A percentile compares a stretch with the other conserved stretches of the same genome.
phyloP scores from a whole-genome alignment of 2,329 filamentous ascomycete species.

The Beauveria scarabaeidicola region DNA sequence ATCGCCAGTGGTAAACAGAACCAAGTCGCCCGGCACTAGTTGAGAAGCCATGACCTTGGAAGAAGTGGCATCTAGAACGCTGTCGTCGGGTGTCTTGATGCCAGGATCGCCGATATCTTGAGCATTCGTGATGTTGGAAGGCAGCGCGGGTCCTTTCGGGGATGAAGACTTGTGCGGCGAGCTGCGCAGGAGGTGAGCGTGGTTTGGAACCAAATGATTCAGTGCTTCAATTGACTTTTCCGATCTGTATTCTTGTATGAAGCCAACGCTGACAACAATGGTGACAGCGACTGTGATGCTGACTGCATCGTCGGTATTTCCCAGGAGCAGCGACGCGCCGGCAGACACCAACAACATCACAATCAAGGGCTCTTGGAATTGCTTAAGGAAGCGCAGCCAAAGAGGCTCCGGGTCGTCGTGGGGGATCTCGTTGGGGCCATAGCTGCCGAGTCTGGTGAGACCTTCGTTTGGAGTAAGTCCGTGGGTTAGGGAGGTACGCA shows the following conservation, averaged over 20 bases:
- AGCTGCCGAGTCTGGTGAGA: slow-evolving; percentile 64
- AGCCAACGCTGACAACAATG: slow-evolving; percentile 92
- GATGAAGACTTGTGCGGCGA: slow-evolving; percentile 28
- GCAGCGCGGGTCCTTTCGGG: slow-evolving; percentile 38
- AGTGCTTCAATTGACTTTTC: slow-evolving; percentile 95
- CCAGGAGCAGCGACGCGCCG: slow-evolving; percentile 77
- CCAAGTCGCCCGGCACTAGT: slow-evolving; percentile 84
- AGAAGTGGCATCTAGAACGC: slow-evolving; percentile 62
- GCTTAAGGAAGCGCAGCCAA: slow-evolving; percentile 90
- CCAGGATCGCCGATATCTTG: slow-evolving; percentile 35
- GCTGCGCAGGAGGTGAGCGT: slow-evolving; percentile 83
- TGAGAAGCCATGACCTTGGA: slow-evolving; percentile 79
- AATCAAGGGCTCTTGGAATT: slow-evolving; percentile 94
- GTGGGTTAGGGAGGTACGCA: slow-evolving; percentile 74
- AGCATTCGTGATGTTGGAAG: slow-evolving; percentile 33
- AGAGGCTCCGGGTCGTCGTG: slow-evolving; percentile 89
- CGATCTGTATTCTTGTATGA: slow-evolving; percentile 94
- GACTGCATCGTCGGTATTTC: slow-evolving; percentile 88
- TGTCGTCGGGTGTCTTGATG: slow-evolving; percentile 52
- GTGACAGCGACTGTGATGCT: slow-evolving; percentile 95
- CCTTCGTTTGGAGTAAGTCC: slow-evolving; percentile 79
- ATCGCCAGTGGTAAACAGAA: slow-evolving; percentile 91
- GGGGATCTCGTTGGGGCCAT: slow-evolving; percentile 90
- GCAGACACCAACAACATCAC: slow-evolving; percentile 85
- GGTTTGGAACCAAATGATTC: slow-evolving; percentile 88